These are phyloP conservation scores for Platanthera guangdongensis DNA, from an alignment of 106 monocot species.

Conservation along the genomic window DNA sequence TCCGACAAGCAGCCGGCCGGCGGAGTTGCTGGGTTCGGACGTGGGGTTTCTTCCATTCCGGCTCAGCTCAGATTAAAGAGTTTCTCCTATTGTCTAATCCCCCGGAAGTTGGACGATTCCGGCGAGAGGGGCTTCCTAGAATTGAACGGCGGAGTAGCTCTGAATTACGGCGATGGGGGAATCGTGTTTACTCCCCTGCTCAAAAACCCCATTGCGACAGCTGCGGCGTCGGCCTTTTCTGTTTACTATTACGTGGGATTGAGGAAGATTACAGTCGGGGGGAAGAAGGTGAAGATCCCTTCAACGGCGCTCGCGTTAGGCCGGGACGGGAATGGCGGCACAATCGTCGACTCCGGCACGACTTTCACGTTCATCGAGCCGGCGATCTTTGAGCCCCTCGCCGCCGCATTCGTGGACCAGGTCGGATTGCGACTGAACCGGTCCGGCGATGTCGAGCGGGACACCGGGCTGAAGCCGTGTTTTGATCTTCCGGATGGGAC, in stretches of 20 bases:
- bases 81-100: constrained; percentile 84
- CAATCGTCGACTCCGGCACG: constrained; percentile 76
- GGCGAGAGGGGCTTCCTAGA: constrained; percentile 37
- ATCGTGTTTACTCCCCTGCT: constrained; percentile 47
- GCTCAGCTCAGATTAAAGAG: constrained; percentile 43
- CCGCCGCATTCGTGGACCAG: constrained; percentile 19
- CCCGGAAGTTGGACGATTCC: constrained; percentile 52
- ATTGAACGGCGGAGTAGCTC: constrained; percentile 19
- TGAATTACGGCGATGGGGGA: constrained; percentile 7
- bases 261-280: constrained; percentile 44
- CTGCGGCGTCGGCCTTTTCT: constrained; percentile 29
- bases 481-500: constrained; percentile 28
- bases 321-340: constrained; percentile 43
- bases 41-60: constrained; percentile 59
- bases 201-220: constrained; percentile 19
- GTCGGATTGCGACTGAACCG: constrained; percentile 42
- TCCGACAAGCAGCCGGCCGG: constrained; percentile 56
- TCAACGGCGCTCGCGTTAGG: constrained; percentile 15
- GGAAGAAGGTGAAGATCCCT: constrained; percentile 47
- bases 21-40: constrained; percentile 78
- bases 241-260: constrained; percentile 72
- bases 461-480: constrained; percentile 63
- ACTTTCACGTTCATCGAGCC: constrained; percentile 77
- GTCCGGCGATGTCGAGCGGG: constrained; percentile 28
- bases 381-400: constrained; percentile 30